Conservation (phyloP, 1,139 yeast genomes). For the Scheffersomyces titani region DNA sequence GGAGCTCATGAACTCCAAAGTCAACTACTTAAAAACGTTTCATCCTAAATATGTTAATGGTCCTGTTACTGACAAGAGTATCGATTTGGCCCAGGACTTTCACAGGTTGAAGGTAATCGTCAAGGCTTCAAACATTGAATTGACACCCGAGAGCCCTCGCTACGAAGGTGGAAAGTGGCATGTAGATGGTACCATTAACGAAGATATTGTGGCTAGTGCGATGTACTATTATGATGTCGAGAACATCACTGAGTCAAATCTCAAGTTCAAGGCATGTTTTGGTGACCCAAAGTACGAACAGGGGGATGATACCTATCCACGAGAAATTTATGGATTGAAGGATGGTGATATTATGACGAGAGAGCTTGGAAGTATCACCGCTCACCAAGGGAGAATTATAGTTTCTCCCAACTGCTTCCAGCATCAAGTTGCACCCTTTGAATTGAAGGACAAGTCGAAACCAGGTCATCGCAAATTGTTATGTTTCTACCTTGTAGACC, state of each 20-base stretch:
- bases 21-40: constrained; percentile 14
- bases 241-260: constrained; percentile 34
- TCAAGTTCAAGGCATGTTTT: constrained; percentile 30
- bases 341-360: constrained; percentile 26
- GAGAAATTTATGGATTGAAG: constrained; percentile 25
- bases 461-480: constrained; percentile 39
- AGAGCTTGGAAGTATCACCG: constrained; percentile 24
- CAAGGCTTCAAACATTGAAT: constrained; percentile 39
- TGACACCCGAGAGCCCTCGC: constrained; percentile 38
- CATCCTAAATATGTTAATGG: constrained; percentile 13
- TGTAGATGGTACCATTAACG: constrained; percentile 41
- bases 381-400: constrained; percentile 26
- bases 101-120: constrained; percentile 32
- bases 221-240: constrained; percentile 42
- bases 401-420: constrained; percentile 42
- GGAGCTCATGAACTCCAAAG: constrained; percentile 11
- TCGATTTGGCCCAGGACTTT: constrained; percentile 16
- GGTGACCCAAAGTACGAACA: constrained; percentile 39
- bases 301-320: constrained; percentile 25
- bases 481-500: constrained; percentile 40
- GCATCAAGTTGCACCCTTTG: constrained; percentile 40
- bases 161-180: constrained; percentile 47
- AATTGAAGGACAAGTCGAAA: constrained; percentile 30
- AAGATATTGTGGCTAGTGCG: constrained; percentile 41
- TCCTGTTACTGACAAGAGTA: constrained; percentile 15